Base-by-base conservation (phyloP, 208 protist species). In the Tritrichomonas musculus region DNA sequence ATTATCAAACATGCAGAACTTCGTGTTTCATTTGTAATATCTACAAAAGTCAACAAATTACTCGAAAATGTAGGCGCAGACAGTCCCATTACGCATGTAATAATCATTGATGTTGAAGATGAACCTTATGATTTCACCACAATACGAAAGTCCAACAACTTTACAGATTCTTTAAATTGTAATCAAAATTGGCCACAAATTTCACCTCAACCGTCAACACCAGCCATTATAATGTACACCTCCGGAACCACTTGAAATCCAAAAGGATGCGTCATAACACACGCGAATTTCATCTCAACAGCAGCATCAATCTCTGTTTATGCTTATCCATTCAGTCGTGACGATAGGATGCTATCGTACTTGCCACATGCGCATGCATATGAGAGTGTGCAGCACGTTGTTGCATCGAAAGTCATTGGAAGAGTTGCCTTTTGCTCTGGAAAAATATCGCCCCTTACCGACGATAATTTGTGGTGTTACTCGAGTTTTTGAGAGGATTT, bases 281-380 rank as follows among this genome's bases (percentile, higher is more conserved):
- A 94, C 36, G 9, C 47, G 27, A 94, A 94, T 75, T 41, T 93
- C 0, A 60, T 93, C 0, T n/a, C 93, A 1, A 82, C 73, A 27
- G 47, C 72, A 14, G 33, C 75, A 11, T 69, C 44, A 9, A 44
- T 92, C 14, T 36, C 5, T 27, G 30, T 25, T 4, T 88, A 50
- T n/a, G n/a, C 8, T 11, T 57, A 55, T n/a, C 20, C 39, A 8
- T 94, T 92, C 27, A 72, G 22, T 14, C 75, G 11, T 9, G 44
- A 55, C 55, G 93, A 94, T 66, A 57, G 30, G 27, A 53, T 75
- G 33, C 27, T 94, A 20, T 94, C 93, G 11, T 94, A 93, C 49
- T 57, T 94, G 17, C 93, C 93, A 33, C 82, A 93, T 55, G 93
- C 93, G 27, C 93, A 94, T 82, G 80, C 93, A 30, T 94, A 93